Base-by-base conservation (phyloP, 768 basidiomycete species). In the Russula abietina region DNA sequence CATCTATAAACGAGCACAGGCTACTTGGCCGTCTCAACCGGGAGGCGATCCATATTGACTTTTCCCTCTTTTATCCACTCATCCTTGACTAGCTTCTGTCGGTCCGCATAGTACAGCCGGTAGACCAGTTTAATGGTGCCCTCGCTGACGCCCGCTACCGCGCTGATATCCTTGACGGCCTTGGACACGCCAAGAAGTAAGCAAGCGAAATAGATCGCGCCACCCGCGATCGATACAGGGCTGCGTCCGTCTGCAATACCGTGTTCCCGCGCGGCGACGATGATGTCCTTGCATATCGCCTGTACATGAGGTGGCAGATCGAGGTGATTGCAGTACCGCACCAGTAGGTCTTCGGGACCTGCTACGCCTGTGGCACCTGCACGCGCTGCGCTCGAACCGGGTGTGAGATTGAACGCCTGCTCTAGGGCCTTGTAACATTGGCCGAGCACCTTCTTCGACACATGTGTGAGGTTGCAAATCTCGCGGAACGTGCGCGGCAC, bases 221-320 rank as follows among this genome's bases (percentile, higher is more conserved):
- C 93, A 46, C 93, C 92, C n/a, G 96, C 97, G 68, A 99, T 94
- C n/a, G 97, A 97, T 56, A 98, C 91, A 1, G 96, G 96, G 69
- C 87, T 92, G 65, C 97, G 81, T 28, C 97, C 97, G 71, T 94
- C 93, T 38, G 94, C 93, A 65, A 96, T 88, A 48, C 92, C 91
- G 67, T 89, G 82, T 65, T 89, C 81, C 57, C 92, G 83, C 16
- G 91, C 90, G 33, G 84, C 83, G 60, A 88, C 73, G 65, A 93
- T 91, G 72, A 94, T 88, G 65, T 93, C 89, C 22, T 83, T 79
- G 71, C 90, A 91, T 45, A 92, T 90, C 28, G 86, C 81, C 73
- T 95, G 91, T 60, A 96, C 81, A 63, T 84, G 88, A 38, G 89
- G 78, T 1, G 91, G 88, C 38, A 97, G 79, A 68, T 90, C 91